These are phyloP conservation scores for Harringtonia aguacate DNA, from an alignment of 2,329 filamentous ascomycete genomes.

Conservation along the genomic window DNA sequence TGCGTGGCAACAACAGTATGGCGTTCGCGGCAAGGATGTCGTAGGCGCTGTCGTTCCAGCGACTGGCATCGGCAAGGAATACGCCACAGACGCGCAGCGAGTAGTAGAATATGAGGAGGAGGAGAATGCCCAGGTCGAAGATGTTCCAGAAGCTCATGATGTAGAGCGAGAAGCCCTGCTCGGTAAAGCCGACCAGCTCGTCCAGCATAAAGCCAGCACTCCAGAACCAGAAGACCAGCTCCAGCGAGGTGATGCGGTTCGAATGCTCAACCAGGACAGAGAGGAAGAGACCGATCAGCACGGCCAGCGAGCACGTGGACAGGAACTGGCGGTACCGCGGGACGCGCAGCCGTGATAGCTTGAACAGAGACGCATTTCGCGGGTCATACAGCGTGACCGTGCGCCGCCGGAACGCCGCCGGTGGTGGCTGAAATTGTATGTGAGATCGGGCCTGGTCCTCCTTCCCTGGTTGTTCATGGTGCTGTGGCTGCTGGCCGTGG, in stretches of 20 bases:
- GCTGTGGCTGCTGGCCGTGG: neutral
- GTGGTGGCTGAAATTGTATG: neutral
- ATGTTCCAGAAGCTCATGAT: slow-evolving; percentile 98
- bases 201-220: slow-evolving; percentile 95
- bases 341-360: slow-evolving; percentile 80
- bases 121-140: slow-evolving; percentile 81
- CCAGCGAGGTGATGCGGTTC: slow-evolving; percentile 68
- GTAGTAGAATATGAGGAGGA: slow-evolving; percentile 82
- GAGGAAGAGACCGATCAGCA: slow-evolving; percentile 76
- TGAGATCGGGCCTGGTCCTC: slow-evolving; percentile 15
- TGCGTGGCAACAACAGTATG: slow-evolving; percentile 76
- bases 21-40: slow-evolving; percentile 90
- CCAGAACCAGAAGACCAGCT: slow-evolving; percentile 96
- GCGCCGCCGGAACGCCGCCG: slow-evolving; percentile 39
- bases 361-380: slow-evolving; percentile 79
- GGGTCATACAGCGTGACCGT: slow-evolving; percentile 86
- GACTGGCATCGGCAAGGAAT: slow-evolving; percentile 63
- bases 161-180: slow-evolving; percentile 92
- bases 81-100: slow-evolving; percentile 82
- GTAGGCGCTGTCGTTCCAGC: slow-evolving; percentile 76
- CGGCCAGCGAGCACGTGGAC: slow-evolving; percentile 76
- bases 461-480: slow-evolving; percentile 12
- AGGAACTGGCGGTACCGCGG: slow-evolving; percentile 86
- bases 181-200: slow-evolving; percentile 90
- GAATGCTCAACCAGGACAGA: slow-evolving; percentile 70